These are phyloP conservation scores for Rubia yunnanensis DNA, from an alignment of 257 asterid genomes.

Conservation along the genomic window DNA sequence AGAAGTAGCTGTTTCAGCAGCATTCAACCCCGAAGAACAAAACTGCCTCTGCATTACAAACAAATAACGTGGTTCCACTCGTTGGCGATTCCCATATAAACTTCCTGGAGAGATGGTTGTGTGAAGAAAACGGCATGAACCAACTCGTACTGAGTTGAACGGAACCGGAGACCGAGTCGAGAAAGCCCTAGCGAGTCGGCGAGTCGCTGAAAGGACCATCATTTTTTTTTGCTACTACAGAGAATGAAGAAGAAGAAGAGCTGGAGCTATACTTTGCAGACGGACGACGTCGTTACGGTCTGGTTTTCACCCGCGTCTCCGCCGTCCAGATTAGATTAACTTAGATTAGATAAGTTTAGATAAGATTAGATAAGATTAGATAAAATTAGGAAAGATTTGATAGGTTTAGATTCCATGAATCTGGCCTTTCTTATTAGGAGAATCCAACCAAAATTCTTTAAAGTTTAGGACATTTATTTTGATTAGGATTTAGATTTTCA, in stretches of 20 bases:
- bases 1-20: conserved; percentile 30
- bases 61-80: conserved; percentile 12
- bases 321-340: too few species aligned
- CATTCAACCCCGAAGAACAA: conserved; percentile 39
- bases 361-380: too few species aligned
- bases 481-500: too few species aligned
- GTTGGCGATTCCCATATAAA: conserved; percentile 14
- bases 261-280: background rate
- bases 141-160: conserved; percentile 14
- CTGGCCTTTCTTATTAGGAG: too few species aligned
- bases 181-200: conserved; percentile 21
- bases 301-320: background rate
- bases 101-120: conserved; percentile 17
- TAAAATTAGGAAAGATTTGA: too few species aligned
- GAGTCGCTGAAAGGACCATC: conserved; percentile 11
- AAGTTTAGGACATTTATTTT: too few species aligned
- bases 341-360: too few species aligned
- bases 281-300: conserved; percentile 8
- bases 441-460: too few species aligned
- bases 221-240: conserved; percentile 4
- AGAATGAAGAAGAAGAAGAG: background rate
- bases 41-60: conserved; percentile 24
- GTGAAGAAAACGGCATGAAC: conserved; percentile 12
- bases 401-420: too few species aligned
- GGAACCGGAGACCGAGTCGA: conserved; percentile 11